A percentile compares a stretch with the other conserved stretches of the same genome.
Conservation (phyloP, 208 protist species). For the Angomonas deanei region DNA sequence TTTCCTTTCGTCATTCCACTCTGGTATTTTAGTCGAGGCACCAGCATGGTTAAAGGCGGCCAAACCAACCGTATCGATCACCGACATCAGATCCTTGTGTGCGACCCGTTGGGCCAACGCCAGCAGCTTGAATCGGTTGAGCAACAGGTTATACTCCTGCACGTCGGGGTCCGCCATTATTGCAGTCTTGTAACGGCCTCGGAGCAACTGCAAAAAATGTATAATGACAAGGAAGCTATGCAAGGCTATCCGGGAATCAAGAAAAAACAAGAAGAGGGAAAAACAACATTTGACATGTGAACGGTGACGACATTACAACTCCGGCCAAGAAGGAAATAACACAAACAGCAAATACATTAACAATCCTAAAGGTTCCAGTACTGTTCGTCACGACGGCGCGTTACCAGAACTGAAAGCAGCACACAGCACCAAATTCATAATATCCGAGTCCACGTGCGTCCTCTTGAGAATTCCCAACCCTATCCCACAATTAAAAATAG, state of each 20-base stretch:
- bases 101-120: slow-evolving; percentile 81
- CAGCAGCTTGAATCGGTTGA: slow-evolving; percentile 84
- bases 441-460: too few relatives aligned
- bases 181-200: neutral
- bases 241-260: too few relatives aligned
- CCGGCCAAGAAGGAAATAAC: too few relatives aligned
- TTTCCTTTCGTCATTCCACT: neutral
- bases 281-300: too few relatives aligned
- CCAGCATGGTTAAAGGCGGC: slow-evolving; percentile 32
- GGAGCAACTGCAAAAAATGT: neutral
- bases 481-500: too few relatives aligned
- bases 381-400: neutral
- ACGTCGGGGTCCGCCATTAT: neutral
- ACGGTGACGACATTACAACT: too few relatives aligned
- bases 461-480: too few relatives aligned
- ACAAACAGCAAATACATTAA: too few relatives aligned
- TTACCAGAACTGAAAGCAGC: slow-evolving; percentile 21
- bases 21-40: too few relatives aligned
- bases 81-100: slow-evolving; percentile 71
- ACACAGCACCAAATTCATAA: too few relatives aligned
- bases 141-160: slow-evolving; percentile 56
- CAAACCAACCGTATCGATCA: slow-evolving; percentile 74
- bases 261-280: too few relatives aligned
- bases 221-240: neutral
- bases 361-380: too few relatives aligned